A percentile compares a stretch with the other conserved stretches of the same genome.
Evolutionary conservation across 179 eudicot species (phyloP).

Genomic region (Nepenthes alata): DNA sequence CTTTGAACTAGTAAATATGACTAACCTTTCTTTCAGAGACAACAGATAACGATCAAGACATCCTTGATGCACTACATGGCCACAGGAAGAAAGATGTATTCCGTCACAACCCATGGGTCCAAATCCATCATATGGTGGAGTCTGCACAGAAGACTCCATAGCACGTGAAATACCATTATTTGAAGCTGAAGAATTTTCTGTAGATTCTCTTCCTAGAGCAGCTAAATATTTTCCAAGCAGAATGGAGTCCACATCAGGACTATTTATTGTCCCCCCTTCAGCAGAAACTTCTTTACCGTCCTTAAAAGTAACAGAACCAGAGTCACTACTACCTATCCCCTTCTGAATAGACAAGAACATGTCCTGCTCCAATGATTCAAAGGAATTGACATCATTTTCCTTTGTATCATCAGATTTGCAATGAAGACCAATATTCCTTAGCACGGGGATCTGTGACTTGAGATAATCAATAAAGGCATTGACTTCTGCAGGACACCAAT

Average conservation of each 20-base stretch:
- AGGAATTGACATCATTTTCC: conserved; percentile 30
- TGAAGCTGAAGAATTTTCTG: conserved; percentile 38
- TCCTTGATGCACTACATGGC: conserved; percentile 94
- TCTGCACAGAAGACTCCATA: conserved; percentile 25
- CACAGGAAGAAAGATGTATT: conserved; percentile 88
- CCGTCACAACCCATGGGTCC: conserved; percentile 80
- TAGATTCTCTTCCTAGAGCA: conserved; percentile 39
- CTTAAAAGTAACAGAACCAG: conserved; percentile 15
- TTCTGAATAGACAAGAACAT: conserved; percentile 43
- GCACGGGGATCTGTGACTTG: conserved; percentile 44
- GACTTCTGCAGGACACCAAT: conserved; percentile 55
- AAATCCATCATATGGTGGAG: conserved; percentile 40
- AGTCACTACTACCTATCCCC: conserved; percentile 15
- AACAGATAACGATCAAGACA: conserved; percentile 91
- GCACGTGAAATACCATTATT: conserved; percentile 22
- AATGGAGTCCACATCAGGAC: conserved; percentile 23
- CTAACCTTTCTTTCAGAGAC: conserved; percentile 84
- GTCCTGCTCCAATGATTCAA: conserved; percentile 58
- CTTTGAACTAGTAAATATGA: not conserved
- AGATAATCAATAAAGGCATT: conserved; percentile 54
- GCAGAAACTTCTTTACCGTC: conserved; percentile 14
- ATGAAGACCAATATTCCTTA: conserved; percentile 33
- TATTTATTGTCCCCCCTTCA: conserved; percentile 16
- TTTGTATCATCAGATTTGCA: conserved; percentile 17
- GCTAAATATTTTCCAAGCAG: conserved; percentile 78